Evolutionary conservation across 257 asterid genomes (phyloP).

Genomic region (Eucommia ulmoides): DNA sequence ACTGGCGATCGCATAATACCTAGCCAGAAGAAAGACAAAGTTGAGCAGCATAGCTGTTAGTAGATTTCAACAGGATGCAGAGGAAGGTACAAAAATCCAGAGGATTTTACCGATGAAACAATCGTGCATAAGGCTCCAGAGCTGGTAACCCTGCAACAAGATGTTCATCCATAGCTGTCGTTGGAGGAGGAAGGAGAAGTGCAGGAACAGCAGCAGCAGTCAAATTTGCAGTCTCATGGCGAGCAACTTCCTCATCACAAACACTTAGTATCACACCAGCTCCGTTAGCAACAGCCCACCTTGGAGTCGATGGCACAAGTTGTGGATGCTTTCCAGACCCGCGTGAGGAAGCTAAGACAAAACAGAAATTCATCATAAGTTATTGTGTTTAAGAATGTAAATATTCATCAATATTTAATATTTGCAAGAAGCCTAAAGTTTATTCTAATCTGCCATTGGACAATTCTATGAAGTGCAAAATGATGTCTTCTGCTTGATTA

Average conservation of each 20-base stretch:
- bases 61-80: background rate
- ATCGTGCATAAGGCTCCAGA: slow-evolving; percentile 96
- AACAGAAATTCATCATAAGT: slow-evolving; percentile 8
- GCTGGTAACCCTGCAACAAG: slow-evolving; percentile 98
- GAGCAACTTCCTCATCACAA: slow-evolving; percentile 98
- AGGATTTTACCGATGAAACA: slow-evolving; percentile 66
- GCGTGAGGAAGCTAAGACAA: slow-evolving; percentile 68
- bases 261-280: slow-evolving; percentile 99
- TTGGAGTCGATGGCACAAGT: slow-evolving; percentile 89
- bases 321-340: slow-evolving; percentile 99
- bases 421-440: too few relatives aligned
- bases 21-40: slow-evolving; percentile 18
- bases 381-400: too few relatives aligned
- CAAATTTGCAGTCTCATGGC: slow-evolving; percentile 90
- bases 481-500: too few relatives aligned
- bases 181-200: slow-evolving; percentile 96
- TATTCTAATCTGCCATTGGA: too few relatives aligned
- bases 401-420: too few relatives aligned
- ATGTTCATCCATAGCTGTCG: slow-evolving; percentile 98
- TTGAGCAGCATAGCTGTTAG: too few relatives aligned
- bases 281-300: slow-evolving; percentile 99
- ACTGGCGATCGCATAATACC: slow-evolving; percentile 96
- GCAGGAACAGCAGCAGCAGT: slow-evolving; percentile 99
- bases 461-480: too few relatives aligned
- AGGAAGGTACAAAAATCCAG: background rate